Evolutionary conservation across 2,329 filamentous ascomycete genomes (phyloP), one percentile per base, ranked within the genome.

Genomic region (Colletotrichum caudatum): DNA sequence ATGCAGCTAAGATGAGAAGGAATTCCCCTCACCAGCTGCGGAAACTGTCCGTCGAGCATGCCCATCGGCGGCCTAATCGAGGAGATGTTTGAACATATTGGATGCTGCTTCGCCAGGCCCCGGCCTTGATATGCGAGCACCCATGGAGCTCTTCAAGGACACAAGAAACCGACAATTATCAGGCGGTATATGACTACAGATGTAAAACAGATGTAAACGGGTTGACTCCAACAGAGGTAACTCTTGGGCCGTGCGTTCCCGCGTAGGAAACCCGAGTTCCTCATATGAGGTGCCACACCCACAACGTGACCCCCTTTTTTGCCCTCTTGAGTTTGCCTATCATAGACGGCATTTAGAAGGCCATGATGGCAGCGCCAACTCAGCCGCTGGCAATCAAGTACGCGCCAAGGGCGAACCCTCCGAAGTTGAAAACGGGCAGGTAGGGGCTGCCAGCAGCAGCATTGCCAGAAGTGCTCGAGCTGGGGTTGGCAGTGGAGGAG

Each of bases 371-470:
- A 46, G 84, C 87, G 76, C 87, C 88, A 18, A 84, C 84, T 59
- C 80, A 82, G 78, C 85, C 83, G 46, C 87, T 86, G n/a, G 86
- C 84, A 33, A 85, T 76, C 71, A 86, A 78, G 79, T 89, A 89
- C 71, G 86, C 76, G 64, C 86, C 85, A 61, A 89, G 75, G 54
- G 82, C 84, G 69, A 85, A 76, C 74, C 85, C 83, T 64, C 86
- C 86, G 53, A 88, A 59, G 59, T 81, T 79, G 75, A 88, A 81
- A n/a, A 78, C 76, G 56, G 81, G 78, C 50, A 80, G 81, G 64
- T 81, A 82, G 75, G 78, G 83, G 75, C 76, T 76, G 51, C 76
- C 75, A 51, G 74, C 73, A 60, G 64, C 67, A 18, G 39, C 69
- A 54, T 69, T 67, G 46, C 63, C 57, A 59, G 66, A 63, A 64